Base-by-base conservation (phyloP, 352 stramenopile species). In the Globisporangium megalacanthum region DNA sequence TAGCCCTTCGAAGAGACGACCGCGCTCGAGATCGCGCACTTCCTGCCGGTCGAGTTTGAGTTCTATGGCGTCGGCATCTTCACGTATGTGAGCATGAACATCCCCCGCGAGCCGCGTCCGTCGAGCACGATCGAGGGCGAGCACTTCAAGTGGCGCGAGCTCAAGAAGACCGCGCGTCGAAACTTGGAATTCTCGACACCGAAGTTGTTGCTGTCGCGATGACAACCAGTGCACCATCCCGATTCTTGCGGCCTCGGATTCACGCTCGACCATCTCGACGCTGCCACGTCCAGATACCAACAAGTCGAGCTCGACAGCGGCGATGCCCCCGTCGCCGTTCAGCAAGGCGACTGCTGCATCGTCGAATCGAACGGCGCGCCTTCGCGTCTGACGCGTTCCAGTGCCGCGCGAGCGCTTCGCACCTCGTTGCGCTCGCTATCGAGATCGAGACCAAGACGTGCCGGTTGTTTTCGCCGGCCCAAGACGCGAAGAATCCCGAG, bases 1-100 rank as follows among this genome's bases (percentile, higher is more conserved):
- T 81, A 94, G 47, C 62, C 62, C n/a, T 89, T 98, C 42, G 70
- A 86, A 41, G 93, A 98, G 58, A 87, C 69, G 1, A 54, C 98
- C n/a, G 60, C 94, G n/a, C 71, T 98, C 37, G 89, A 98, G 60
- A 79, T 98, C 37, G 95, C 92, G 4, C 94, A 98, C 65, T 98
- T 98, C 59, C 80, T 98, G 51, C 92, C 95, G 2, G 70, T 98
- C 14, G 77, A 79, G 35, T 92, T 98, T 47, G 86, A 88, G 19
- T 49, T 98, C 7, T 91, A 85, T 53, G 93, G 89, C 1, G 70
- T 73, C 49, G 94, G 92, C 6, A 96, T 96, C 13, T 98, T 97
- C 66, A 74, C 95, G 5, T 77, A 85, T 17, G 85, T 97, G n/a
- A 75, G 70, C 3, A 77, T 96, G 29, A 94, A 87, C 52, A 72